Evolutionary conservation across 2,329 filamentous ascomycete genomes (phyloP).

Genomic region (Endoconidiophora polonica): DNA sequence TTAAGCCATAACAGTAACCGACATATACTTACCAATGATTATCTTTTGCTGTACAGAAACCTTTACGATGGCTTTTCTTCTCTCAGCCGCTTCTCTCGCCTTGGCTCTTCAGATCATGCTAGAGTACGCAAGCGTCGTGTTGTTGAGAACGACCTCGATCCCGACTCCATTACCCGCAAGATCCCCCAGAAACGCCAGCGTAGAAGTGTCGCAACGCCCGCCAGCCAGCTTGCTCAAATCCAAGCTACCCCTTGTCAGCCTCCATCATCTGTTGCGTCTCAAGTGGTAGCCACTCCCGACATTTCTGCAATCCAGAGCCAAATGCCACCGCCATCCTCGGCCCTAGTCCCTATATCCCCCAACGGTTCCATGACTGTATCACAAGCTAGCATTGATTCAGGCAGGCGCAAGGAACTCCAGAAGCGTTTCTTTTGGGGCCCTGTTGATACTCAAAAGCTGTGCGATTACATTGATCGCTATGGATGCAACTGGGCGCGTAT

Average conservation of each 20-base stretch:
- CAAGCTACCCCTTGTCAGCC: background rate
- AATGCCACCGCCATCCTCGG: background rate
- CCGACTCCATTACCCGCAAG: constrained; percentile 5
- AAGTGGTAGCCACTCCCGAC: background rate
- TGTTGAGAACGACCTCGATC: background rate
- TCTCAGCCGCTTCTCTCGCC: constrained; percentile 10
- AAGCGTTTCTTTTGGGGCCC: constrained; percentile 17
- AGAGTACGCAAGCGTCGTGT: constrained; percentile 12
- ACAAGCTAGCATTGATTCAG: constrained; percentile 9
- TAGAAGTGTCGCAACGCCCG: constrained; percentile 10
- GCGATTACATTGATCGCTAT: constrained; percentile 11
- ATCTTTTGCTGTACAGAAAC: background rate
- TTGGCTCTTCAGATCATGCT: constrained; percentile 7
- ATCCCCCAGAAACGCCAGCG: constrained; percentile 12
- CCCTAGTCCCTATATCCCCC: constrained; percentile 1
- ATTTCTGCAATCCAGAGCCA: background rate
- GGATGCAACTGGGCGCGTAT: constrained; percentile 14
- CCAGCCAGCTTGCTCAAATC: constrained; percentile 9
- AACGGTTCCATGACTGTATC: background rate
- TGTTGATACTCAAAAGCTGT: constrained; percentile 10
- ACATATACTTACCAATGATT: too few relatives aligned
- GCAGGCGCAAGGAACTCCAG: constrained; percentile 8
- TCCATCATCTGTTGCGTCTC: background rate
- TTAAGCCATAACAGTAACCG: too few relatives aligned
- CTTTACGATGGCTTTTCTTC: constrained; percentile 11